Base-by-base conservation (phyloP, 2,329 filamentous ascomycete species). In the Aspergillus eucalypticola region DNA sequence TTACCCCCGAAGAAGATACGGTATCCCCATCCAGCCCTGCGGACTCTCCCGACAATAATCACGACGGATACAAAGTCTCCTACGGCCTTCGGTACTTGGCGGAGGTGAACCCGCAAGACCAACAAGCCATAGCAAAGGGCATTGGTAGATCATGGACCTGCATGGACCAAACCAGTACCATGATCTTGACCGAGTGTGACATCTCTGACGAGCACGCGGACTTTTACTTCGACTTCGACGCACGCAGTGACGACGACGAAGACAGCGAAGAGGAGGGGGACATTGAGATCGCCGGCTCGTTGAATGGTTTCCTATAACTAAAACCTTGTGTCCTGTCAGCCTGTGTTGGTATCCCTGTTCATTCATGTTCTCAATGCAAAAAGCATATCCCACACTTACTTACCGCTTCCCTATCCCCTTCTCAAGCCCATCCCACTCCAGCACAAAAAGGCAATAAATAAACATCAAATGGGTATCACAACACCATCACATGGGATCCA, bases 41-140 rank as follows among this genome's bases (percentile, higher is more conserved):
- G 11, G 10, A 11, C 3, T 44, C 41, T 21, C 0, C 8, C 0
- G 0, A 13, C 3, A 7, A 0, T 11, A 3, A 17, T 5, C 21
- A 25, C 6, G 23, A 23, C 11, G 21, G 13, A 29, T 13, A 29
- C 11, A 49, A 17, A 4, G 23, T 49, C 11, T 27, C 21, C 21
- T 49, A 49, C 13, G 21, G 23, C 21, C 19, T 10, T 17, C n/a
- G 17, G 17, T 17, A 8, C 7, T 10, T 17, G n/a, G 39, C 39
- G 39, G 15, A 42, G 39, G 17, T 42, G 39, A 17, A 2, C 2
- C n/a, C 15, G n/a, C n/a, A 42, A 4, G 39, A 19, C 1, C 39
- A 42, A 2, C 8, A 19, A 17, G 39, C 39, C 17, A 42, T 42
- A 10, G 17, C 17, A 10, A 42, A 19, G 8, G 39, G n/a, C 8